phyloP scores from a whole-genome alignment of 768 basidiomycete species.

The Suillus subaureus region DNA sequence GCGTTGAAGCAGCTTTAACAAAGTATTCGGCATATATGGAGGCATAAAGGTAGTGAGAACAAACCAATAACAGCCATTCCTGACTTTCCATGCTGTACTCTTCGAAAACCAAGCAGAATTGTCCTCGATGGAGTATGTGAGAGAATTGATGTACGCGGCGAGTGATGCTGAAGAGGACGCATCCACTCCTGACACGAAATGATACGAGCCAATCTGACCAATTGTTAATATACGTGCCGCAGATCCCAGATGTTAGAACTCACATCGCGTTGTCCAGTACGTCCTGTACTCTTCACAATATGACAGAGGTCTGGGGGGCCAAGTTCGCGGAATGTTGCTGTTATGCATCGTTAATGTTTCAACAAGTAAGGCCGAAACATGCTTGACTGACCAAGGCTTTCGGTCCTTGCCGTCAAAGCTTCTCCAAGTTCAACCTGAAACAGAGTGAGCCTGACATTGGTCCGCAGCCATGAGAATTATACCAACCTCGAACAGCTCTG shows the following conservation, averaged over 20 bases:
- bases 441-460: slow-evolving; percentile 9
- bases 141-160: slow-evolving; percentile 97
- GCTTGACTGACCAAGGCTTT: slow-evolving; percentile 75
- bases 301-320: slow-evolving; percentile 97
- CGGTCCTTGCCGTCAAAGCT: slow-evolving; percentile 85
- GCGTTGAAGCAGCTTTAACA: slow-evolving; percentile 88
- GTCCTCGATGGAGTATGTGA: slow-evolving; percentile 95
- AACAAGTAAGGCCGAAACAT: background rate
- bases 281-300: slow-evolving; percentile 89
- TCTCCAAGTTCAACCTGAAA: slow-evolving; percentile 86
- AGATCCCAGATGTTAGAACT: slow-evolving; percentile 31
- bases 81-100: slow-evolving; percentile 84
- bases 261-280: slow-evolving; percentile 85
- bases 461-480: slow-evolving; percentile 16
- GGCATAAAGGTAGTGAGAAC: slow-evolving; percentile 21
- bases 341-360: slow-evolving; percentile 12
- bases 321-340: slow-evolving; percentile 95
- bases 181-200: slow-evolving; percentile 98
- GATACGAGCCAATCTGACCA: slow-evolving; percentile 87
- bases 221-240: background rate
- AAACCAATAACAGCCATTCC: slow-evolving; percentile 91
- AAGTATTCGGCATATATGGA: background rate
- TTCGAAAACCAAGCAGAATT: slow-evolving; percentile 91
- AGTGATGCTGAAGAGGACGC: slow-evolving; percentile 97
- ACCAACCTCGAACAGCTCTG: slow-evolving; percentile 91